Evolutionary conservation across 2,329 filamentous ascomycete genomes (phyloP).

Genomic region (Colletotrichum filicis): DNA sequence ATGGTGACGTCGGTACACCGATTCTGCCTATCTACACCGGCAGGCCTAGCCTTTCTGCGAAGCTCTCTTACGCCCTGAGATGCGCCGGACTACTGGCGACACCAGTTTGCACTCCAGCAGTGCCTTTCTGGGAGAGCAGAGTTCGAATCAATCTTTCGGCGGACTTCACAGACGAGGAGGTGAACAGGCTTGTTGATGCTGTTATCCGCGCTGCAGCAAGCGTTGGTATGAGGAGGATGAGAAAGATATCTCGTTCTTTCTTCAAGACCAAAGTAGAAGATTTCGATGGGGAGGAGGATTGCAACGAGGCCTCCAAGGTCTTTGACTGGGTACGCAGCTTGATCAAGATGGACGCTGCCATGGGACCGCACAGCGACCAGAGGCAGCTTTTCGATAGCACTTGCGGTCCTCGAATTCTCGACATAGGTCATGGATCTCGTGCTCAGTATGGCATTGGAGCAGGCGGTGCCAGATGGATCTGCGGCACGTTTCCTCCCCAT

Average conservation of each 20-base stretch:
- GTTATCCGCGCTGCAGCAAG: constrained; percentile 8
- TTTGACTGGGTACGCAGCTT: background rate
- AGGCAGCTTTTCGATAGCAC: constrained; percentile 1
- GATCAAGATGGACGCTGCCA: constrained; percentile 3
- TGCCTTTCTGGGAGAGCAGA: constrained; percentile 36
- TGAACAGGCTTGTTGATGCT: constrained; percentile 15
- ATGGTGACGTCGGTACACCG: constrained; percentile 18
- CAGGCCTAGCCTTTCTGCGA: constrained; percentile 23
- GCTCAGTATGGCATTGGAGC: constrained; percentile 28
- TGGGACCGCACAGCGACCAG: background rate
- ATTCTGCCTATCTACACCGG: constrained; percentile 27
- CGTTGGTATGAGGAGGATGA: background rate
- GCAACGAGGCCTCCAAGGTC: background rate
- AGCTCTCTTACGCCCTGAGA: constrained; percentile 24
- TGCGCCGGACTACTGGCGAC: constrained; percentile 22
- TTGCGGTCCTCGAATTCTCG: constrained; percentile 11
- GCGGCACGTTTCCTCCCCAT: constrained; percentile 33
- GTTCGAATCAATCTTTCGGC: constrained; percentile 36
- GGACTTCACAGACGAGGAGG: constrained; percentile 20
- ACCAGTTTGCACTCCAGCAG: constrained; percentile 27
- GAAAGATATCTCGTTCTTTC: background rate
- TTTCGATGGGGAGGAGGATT: background rate
- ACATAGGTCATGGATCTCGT: constrained; percentile 18
- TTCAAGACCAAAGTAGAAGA: background rate
- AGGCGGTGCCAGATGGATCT: constrained; percentile 25